phyloP scores from a whole-genome alignment of 495 filamentous ascomycete genomes.

The Immersiella caudata region DNA sequence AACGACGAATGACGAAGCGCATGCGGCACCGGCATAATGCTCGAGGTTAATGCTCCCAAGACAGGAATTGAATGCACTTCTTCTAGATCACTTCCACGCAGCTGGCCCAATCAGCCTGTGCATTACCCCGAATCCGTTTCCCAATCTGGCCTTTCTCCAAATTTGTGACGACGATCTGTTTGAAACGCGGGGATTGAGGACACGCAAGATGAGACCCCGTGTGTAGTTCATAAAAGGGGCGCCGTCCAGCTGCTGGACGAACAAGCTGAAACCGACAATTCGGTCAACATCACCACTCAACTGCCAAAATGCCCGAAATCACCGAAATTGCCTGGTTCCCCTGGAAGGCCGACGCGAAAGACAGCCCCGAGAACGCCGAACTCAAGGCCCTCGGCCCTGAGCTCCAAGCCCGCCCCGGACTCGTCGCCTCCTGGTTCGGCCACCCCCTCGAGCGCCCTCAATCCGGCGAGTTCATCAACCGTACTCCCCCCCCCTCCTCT shows the following conservation, averaged over 20 bases:
- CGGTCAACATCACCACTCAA: background rate
- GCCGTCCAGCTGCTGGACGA: background rate
- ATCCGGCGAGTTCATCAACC: slow-evolving; percentile 24
- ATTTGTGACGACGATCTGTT: background rate
- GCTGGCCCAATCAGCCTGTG: background rate
- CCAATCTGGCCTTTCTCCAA: slow-evolving; percentile 10
- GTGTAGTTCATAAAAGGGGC: background rate
- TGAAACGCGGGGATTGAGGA: background rate
- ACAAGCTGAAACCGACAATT: background rate
- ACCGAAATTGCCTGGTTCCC: slow-evolving; percentile 28
- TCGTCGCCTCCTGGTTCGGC: slow-evolving; percentile 17
- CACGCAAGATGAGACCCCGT: background rate
- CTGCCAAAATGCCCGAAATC: slow-evolving; percentile 22
- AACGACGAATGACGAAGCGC: background rate
- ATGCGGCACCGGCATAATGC: slow-evolving; percentile 13
- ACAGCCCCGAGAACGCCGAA: background rate
- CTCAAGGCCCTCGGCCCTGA: slow-evolving; percentile 21
- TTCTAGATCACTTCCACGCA: background rate
- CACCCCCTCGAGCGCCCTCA: slow-evolving; percentile 20
- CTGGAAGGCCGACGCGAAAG: slow-evolving; percentile 10
- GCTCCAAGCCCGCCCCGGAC: slow-evolving; percentile 19
- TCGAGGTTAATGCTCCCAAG: slow-evolving; percentile 13
- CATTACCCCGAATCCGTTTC: background rate
- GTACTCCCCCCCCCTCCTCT: background rate
- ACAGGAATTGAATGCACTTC: background rate